phyloP scores from a whole-genome alignment of 331 rosid species.

The Arachis monticola region DNA sequence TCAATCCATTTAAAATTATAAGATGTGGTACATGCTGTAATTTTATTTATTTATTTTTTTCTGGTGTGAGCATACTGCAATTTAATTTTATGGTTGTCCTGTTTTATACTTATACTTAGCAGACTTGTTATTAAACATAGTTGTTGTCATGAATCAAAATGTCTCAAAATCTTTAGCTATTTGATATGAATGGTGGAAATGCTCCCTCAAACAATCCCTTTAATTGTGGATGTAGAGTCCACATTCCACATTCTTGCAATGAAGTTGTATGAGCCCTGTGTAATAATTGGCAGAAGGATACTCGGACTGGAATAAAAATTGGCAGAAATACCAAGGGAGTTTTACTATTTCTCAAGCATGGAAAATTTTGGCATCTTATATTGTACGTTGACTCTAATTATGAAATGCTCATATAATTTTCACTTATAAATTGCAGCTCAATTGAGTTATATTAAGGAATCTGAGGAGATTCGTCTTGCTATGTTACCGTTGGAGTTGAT shows the following conservation, averaged over 20 bases:
- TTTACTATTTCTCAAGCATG: conserved; percentile 11
- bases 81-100: not conserved
- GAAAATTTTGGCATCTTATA: conserved; percentile 1
- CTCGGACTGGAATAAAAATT: not conserved
- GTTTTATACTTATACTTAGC: not conserved
- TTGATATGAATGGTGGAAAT: not conserved
- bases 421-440: conserved; percentile 64
- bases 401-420: conserved; percentile 26
- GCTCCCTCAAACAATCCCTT: not conserved
- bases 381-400: conserved; percentile 15
- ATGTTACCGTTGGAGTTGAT: conserved; percentile 90
- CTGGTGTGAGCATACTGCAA: not conserved
- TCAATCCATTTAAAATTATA: not conserved
- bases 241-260: not conserved
- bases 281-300: too few species aligned
- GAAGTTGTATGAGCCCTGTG: not conserved
- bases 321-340: not conserved
- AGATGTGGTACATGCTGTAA: not conserved
- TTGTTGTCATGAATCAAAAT: not conserved
- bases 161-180: not conserved
- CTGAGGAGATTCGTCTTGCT: conserved; percentile 86
- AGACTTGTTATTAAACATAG: not conserved
- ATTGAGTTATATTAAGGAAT: conserved; percentile 66
- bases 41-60: too few species aligned
- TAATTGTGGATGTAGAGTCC: not conserved